Evolutionary conservation across 371 early-diverging fungal species (phyloP).

Genomic region (Rhizopus arrhizus): DNA sequence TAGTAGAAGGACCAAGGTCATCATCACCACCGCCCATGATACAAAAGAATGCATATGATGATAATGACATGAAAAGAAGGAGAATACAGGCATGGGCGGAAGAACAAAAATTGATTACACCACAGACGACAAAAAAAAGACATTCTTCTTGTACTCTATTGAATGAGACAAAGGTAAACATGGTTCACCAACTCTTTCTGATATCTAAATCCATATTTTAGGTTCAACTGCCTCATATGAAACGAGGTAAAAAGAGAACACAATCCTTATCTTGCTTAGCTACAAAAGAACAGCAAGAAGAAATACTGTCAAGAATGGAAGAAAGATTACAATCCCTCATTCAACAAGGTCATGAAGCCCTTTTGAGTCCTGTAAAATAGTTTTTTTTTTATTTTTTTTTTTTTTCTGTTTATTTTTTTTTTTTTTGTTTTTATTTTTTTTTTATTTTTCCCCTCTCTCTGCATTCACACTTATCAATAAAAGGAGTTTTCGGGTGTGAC

Average conservation of each 20-base stretch:
- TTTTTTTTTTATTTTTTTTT: neutral
- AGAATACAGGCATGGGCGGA: conserved; percentile 32
- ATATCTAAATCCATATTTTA: conserved; percentile 8
- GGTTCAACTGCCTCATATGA: conserved; percentile 21
- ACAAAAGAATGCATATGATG: neutral
- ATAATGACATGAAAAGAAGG: conserved; percentile 13
- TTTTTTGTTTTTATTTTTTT: conserved; percentile 3
- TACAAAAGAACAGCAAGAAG: conserved; percentile 25
- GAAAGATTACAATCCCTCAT: conserved; percentile 38
- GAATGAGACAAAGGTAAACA: conserved; percentile 13
- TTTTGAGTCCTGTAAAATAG: conserved; percentile 27
- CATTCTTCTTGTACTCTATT: conserved; percentile 8
- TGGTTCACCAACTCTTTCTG: neutral
- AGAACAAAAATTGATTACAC: conserved; percentile 5
- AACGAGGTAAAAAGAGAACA: conserved; percentile 30
- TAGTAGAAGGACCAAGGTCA: conserved; percentile 11
- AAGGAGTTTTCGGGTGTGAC: neutral
- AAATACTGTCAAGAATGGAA: conserved; percentile 37
- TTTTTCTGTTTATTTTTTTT: conserved; percentile 8
- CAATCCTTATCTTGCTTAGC: conserved; percentile 21
- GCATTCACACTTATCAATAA: too few relatives aligned
- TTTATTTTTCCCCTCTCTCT: too few relatives aligned
- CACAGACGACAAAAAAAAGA: conserved; percentile 19
- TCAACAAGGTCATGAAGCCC: conserved; percentile 47
- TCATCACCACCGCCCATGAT: conserved; percentile 2